phyloP scores from a whole-genome alignment of 129 eudicot species.

The Sambucus nigra region DNA sequence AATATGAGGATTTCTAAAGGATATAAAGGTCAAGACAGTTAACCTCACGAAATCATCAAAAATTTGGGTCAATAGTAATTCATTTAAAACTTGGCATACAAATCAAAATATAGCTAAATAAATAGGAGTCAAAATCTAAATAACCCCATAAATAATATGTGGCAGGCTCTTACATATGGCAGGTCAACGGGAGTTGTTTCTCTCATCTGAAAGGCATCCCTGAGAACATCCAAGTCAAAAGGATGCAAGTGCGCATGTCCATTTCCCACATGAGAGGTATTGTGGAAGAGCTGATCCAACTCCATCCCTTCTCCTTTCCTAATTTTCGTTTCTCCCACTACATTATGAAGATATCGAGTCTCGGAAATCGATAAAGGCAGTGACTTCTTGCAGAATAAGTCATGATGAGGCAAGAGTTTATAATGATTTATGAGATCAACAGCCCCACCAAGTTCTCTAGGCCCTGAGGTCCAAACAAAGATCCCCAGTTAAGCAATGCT shows the following conservation, averaged over 20 bases:
- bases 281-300: conserved; percentile 48
- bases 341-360: conserved; percentile 52
- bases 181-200: conserved; percentile 44
- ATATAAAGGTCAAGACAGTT: too few relatives aligned
- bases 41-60: too few relatives aligned
- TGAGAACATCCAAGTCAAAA: conserved; percentile 40
- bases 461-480: conserved; percentile 30
- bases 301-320: conserved; percentile 77
- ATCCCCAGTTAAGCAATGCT: not conserved
- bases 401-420: conserved; percentile 47
- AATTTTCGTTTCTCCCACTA: conserved; percentile 52
- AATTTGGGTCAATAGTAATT: too few relatives aligned
- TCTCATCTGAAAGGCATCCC: conserved; percentile 52
- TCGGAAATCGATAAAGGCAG: conserved; percentile 45
- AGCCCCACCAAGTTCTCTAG: conserved; percentile 61
- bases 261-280: conserved; percentile 16
- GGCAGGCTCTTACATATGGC: conserved; percentile 54
- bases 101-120: too few relatives aligned
- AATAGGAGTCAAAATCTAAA: not conserved
- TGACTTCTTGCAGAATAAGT: conserved; percentile 68
- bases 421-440: conserved; percentile 59
- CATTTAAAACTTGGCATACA: too few relatives aligned
- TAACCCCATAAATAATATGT: too few relatives aligned
- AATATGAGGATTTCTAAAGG: too few relatives aligned
- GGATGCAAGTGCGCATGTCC: conserved; percentile 33